Base-by-base conservation (phyloP, 176 grass and related monocot genomes). In the Oryza officinalis region DNA sequence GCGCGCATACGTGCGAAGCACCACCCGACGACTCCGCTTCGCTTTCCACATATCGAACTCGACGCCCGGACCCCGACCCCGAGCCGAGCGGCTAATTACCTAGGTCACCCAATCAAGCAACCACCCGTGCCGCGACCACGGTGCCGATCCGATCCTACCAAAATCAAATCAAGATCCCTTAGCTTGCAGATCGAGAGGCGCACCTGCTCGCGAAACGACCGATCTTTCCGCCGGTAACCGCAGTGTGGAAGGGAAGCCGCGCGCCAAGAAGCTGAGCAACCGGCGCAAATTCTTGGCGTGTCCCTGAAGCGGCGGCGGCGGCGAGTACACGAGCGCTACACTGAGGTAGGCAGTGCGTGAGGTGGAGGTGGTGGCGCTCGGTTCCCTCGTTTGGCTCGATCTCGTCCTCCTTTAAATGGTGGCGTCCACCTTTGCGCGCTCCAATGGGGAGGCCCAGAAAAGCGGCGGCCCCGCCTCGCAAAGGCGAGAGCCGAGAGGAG, bases 361-460 rank as follows among this genome's bases (percentile, higher is more conserved):
- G 82, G 60, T 72, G 45, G 45, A 47, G 40, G 47, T 78, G 65
- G 52, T 77, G 88, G 88, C 27, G 18, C 5, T 57, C 8, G 69
- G 31, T 85, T 77, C 38, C 10, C 33, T 47, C 37, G 41, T 77
- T 63, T 75, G 71, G 81, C 81, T 83, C 69, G 75, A 83, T 79
- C 81, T 6, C 69, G 68, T 8, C 43, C 66, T 69, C 47, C 50
- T 92, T 90, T 91, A 90, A 94, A 92, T 84, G 92, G 90, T 91
- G 77, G 65, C 84, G 82, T 66, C 81, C 81, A 84, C 87, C 90
- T 90, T 90, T 88, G 93, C 52, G 74, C 83, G 79, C 87, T 83
- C 93, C 93, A 94, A 88, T 90, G 81, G 64, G 85, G 40, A 81
- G 59, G 33, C 74, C 74, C 69, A 83, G 45, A 92, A 92, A 89